phyloP scores from a whole-genome alignment of 345 rosid species.

The Pistacia atlantica region DNA sequence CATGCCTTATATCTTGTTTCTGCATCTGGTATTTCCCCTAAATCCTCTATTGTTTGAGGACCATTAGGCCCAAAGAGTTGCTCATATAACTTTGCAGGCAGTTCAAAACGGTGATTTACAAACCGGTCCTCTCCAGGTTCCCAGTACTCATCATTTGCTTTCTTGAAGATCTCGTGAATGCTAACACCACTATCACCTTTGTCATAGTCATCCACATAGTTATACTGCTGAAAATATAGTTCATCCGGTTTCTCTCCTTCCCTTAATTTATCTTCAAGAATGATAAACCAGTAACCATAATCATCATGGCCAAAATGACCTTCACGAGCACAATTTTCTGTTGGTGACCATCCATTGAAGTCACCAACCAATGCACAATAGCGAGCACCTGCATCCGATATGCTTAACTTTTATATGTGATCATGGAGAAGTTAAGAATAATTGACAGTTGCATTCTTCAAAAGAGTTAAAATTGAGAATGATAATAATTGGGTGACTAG shows the following conservation, averaged over 20 bases:
- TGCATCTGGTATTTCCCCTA: conserved; percentile 74
- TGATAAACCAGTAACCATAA: conserved; percentile 91
- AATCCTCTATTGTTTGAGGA: conserved; percentile 84
- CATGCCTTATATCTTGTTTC: conserved; percentile 78
- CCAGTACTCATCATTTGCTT: conserved; percentile 92
- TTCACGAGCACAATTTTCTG: conserved; percentile 82
- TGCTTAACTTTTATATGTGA: conserved; percentile 18
- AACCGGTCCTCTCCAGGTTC: conserved; percentile 94
- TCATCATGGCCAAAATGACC: conserved; percentile 90
- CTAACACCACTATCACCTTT: conserved; percentile 84
- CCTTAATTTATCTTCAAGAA: conserved; percentile 86
- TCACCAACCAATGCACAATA: conserved; percentile 89
- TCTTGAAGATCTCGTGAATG: conserved; percentile 74
- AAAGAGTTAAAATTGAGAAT: neutral
- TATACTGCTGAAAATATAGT: conserved; percentile 94
- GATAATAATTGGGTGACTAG: neutral
- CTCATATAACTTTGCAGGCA: conserved; percentile 92
- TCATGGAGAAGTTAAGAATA: neutral
- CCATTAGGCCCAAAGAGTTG: conserved; percentile 90
- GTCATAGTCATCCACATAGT: conserved; percentile 81
- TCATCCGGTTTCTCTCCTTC: conserved; percentile 87
- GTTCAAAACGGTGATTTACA: conserved; percentile 71
- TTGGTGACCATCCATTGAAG: conserved; percentile 91
- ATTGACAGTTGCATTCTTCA: neutral
- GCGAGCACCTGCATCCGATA: conserved; percentile 72